Percentiles rank a stretch among this genome's conserved stretches.
phyloP scores from a whole-genome alignment of 2,329 filamentous ascomycete species.

The Phaeomoniella chlamydospora region DNA sequence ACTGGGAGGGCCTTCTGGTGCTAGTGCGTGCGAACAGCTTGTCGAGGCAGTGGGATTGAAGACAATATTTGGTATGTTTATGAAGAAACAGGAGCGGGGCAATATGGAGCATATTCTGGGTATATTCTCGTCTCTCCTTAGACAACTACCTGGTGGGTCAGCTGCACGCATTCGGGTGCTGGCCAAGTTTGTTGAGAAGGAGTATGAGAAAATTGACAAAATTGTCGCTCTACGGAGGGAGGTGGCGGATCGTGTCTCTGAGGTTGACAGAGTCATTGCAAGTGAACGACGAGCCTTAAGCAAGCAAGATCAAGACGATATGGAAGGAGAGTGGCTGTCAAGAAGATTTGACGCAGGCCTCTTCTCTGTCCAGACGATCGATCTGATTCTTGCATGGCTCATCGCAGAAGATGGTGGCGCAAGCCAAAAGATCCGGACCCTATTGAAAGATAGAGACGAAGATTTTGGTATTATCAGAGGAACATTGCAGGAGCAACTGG shows the following conservation, averaged over 20 bases:
- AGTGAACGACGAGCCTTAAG: slow-evolving; percentile 36
- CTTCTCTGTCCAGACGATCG: slow-evolving; percentile 68
- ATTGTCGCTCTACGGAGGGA: slow-evolving; percentile 58
- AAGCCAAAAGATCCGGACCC: slow-evolving; percentile 43
- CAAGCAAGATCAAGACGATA: slow-evolving; percentile 43
- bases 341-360: slow-evolving; percentile 69
- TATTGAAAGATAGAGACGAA: slow-evolving; percentile 57
- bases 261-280: slow-evolving; percentile 49
- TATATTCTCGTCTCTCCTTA: slow-evolving; percentile 71
- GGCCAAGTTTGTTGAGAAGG: slow-evolving; percentile 90
- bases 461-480: slow-evolving; percentile 45
- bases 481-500: slow-evolving; percentile 56
- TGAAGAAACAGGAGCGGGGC: slow-evolving; percentile 39
- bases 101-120: slow-evolving; percentile 68
- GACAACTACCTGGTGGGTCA: slow-evolving; percentile 63
- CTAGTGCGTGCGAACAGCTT: slow-evolving; percentile 55
- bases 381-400: slow-evolving; percentile 79
- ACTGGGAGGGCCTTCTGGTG: slow-evolving; percentile 41
- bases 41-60: slow-evolving; percentile 78
- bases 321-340: slow-evolving; percentile 53
- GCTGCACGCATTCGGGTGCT: slow-evolving; percentile 67
- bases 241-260: slow-evolving; percentile 48
- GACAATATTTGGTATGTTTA: slow-evolving; percentile 56
- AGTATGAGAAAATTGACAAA: slow-evolving; percentile 70
- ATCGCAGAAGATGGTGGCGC: slow-evolving; percentile 77